Evolutionary conservation across 495 filamentous ascomycete species (phyloP), one percentile per base, ranked within the genome.

Genomic region (Bacidia gigantensis): DNA sequence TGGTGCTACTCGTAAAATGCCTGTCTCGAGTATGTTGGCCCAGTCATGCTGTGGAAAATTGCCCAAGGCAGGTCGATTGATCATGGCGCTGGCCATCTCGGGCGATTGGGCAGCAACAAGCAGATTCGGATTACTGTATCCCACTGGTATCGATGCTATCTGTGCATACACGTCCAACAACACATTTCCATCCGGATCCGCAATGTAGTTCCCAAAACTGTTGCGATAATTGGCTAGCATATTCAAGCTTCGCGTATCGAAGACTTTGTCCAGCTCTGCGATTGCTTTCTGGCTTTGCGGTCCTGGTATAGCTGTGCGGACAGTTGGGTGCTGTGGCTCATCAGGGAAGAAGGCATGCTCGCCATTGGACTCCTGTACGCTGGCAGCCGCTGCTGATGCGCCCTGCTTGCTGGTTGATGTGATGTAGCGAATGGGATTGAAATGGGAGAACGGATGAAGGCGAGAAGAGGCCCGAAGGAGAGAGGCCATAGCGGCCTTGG

Each of bases 131-230:
- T 98, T 98, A 77, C 87, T 95, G 78, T 98, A 98, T 46, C 92
- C 92, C 52, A 98, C 74, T 25, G 90, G 90, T 64, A 98, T 98
- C 22, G 90, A 96, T 58, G 92, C 92, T 62, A 97, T 97, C 70
- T 97, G 90, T 18, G 57, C 61, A 50, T 65, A 68, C 44, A 73
- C 72, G 56, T 72, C 73, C 23, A 72, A 66, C 49, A 72, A 55
- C 7, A 82, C 68, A 62, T 90, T 90, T 50, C 85, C 92, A 68
- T 98, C 92, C 3, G 84, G 74, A 68, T 98, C 92, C 38, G 80
- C 81, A 65, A 98, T 87, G 71, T 84, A 84, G 61, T 84, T 84
- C 43, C 81, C 81, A 21, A 66, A 59, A 63, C 85, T 87, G 62
- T 46, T 49, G 21, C 56, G 45, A 42, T 58, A 52, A 59, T 70